These are phyloP conservation scores for Ampelomyces quisqualis DNA, from an alignment of 2,329 filamentous ascomycete genomes.

Conservation along the genomic window DNA sequence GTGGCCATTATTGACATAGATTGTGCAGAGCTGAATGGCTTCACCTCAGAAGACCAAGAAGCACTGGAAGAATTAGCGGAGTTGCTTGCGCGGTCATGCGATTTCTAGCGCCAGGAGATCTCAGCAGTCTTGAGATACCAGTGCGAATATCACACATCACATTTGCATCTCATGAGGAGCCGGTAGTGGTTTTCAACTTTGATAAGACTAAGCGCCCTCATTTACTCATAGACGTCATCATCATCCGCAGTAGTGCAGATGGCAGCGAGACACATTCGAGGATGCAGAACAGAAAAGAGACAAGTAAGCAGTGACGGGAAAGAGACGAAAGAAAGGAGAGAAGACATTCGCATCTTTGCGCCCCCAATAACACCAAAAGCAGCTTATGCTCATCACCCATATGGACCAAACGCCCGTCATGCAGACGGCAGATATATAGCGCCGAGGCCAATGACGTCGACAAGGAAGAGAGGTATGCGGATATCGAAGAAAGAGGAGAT, in stretches of 20 bases:
- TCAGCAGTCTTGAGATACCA: neutral
- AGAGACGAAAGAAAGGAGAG: slow-evolving; percentile 9
- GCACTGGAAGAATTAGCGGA: slow-evolving; percentile 63
- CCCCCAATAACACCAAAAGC: slow-evolving; percentile 17
- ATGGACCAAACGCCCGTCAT: slow-evolving; percentile 28
- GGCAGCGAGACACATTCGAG: slow-evolving; percentile 24
- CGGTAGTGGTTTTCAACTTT: slow-evolving; percentile 5
- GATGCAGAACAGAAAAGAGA: slow-evolving; percentile 13
- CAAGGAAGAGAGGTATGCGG: slow-evolving; percentile 11
- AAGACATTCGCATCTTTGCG: slow-evolving; percentile 17
- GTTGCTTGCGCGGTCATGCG: slow-evolving; percentile 37
- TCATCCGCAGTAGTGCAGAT: slow-evolving; percentile 23
- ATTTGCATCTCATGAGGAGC: neutral
- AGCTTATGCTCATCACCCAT: slow-evolving; percentile 14
- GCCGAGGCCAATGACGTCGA: slow-evolving; percentile 11
- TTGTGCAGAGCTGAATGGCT: slow-evolving; percentile 66
- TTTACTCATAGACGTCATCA: slow-evolving; percentile 32
- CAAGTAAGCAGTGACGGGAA: no score
- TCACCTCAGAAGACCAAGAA: slow-evolving; percentile 66
- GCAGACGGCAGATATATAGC: slow-evolving; percentile 20
- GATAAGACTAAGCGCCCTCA: slow-evolving; percentile 24
- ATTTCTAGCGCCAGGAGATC: slow-evolving; percentile 22
- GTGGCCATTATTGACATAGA: slow-evolving; percentile 80
- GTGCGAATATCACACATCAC: neutral
- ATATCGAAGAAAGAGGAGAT: slow-evolving; percentile 15